Evolutionary conservation across 495 filamentous ascomycete genomes (phyloP).

Genomic region (Rostrohypoxylon terebratum): DNA sequence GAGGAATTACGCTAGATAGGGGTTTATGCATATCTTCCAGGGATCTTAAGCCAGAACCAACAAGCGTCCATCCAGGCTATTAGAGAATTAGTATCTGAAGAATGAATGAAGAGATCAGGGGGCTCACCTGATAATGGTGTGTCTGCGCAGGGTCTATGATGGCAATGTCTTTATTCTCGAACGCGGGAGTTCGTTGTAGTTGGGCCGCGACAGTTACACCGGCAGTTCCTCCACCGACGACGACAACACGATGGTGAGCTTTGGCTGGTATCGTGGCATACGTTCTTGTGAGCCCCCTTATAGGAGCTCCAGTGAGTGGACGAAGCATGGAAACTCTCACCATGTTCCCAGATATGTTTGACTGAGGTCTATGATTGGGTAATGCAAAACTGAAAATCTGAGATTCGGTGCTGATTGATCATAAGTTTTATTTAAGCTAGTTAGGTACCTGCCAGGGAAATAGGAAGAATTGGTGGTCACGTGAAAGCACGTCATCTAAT

Average conservation of each 20-base stretch:
- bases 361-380: slow-evolving; percentile 25
- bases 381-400: slow-evolving; percentile 9
- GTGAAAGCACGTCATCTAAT: slow-evolving; percentile 48
- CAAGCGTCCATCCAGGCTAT: slow-evolving; percentile 76
- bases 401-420: slow-evolving; percentile 9
- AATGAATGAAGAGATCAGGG: not conserved
- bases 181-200: slow-evolving; percentile 66
- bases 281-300: slow-evolving; percentile 30
- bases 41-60: slow-evolving; percentile 72
- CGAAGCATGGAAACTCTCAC: slow-evolving; percentile 36
- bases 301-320: slow-evolving; percentile 39
- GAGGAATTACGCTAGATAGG: slow-evolving; percentile 64
- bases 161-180: slow-evolving; percentile 72
- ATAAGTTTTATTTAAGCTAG: slow-evolving; percentile 18
- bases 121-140: slow-evolving; percentile 69
- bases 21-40: slow-evolving; percentile 66
- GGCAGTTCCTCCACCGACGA: slow-evolving; percentile 72
- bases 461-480: slow-evolving; percentile 38
- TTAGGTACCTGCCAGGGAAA: not conserved
- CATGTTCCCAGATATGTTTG: slow-evolving; percentile 26
- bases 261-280: slow-evolving; percentile 51
- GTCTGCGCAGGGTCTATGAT: slow-evolving; percentile 71
- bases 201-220: slow-evolving; percentile 73
- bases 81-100: slow-evolving; percentile 2
- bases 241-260: slow-evolving; percentile 69